phyloP scores from a whole-genome alignment of 2,329 filamentous ascomycete species.

The Alternaria gaisen region DNA sequence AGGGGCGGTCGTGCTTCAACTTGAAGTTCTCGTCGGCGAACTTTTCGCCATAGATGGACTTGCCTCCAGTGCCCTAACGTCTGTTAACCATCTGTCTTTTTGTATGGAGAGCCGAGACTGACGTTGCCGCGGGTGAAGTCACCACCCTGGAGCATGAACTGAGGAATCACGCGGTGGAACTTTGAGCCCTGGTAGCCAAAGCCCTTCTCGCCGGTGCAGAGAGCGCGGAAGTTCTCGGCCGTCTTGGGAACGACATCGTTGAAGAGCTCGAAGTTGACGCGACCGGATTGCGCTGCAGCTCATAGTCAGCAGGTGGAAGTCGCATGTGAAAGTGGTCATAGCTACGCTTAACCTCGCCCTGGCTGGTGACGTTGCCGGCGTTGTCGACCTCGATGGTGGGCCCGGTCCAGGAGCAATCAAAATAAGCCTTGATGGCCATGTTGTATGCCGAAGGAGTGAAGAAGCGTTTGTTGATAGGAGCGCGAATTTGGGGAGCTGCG shows the following conservation, averaged over 20 bases:
- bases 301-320: slow-evolving; percentile 20
- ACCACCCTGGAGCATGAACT: slow-evolving; percentile 96
- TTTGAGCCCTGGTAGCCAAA: slow-evolving; percentile 83
- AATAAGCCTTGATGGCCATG: slow-evolving; percentile 81
- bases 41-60: slow-evolving; percentile 95
- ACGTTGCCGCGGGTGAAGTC: slow-evolving; percentile 94
- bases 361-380: slow-evolving; percentile 59
- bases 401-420: slow-evolving; percentile 76
- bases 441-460: slow-evolving; percentile 73
- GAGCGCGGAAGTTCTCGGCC: slow-evolving; percentile 81
- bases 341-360: slow-evolving; percentile 63
- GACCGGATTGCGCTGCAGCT: slow-evolving; percentile 72
- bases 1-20: slow-evolving; percentile 75
- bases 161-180: slow-evolving; percentile 92
- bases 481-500: slow-evolving; percentile 42
- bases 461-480: slow-evolving; percentile 57
- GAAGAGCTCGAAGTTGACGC: slow-evolving; percentile 90
- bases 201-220: slow-evolving; percentile 82
- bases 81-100: slow-evolving; percentile 28
- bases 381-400: slow-evolving; percentile 71
- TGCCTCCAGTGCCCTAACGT: slow-evolving; percentile 82
- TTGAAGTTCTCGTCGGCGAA: slow-evolving; percentile 94
- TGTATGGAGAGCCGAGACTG: slow-evolving; percentile 52
- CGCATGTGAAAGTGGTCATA: slow-evolving; percentile 30
- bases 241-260: slow-evolving; percentile 89